These are phyloP conservation scores for Purshia tridentata DNA, from an alignment of 306 rosid genomes.

Conservation along the genomic window DNA sequence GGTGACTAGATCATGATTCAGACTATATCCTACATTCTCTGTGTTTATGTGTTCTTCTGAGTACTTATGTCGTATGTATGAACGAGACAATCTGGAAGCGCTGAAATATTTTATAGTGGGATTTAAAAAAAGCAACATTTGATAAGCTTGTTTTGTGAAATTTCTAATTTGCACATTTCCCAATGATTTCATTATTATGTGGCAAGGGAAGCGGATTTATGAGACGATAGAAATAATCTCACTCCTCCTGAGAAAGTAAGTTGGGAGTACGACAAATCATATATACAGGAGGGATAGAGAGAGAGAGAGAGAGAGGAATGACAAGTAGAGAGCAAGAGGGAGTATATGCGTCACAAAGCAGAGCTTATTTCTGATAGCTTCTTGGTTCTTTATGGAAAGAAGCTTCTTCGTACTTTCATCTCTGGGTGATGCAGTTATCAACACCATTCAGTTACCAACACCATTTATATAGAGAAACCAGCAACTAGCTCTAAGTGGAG, in stretches of 20 bases:
- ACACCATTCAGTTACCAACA: neutral
- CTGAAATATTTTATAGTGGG: too few species aligned
- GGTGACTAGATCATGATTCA: too few species aligned
- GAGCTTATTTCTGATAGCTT: neutral
- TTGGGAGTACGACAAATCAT: too few species aligned
- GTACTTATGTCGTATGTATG: too few species aligned
- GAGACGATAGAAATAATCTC: too few species aligned
- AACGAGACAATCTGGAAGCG: too few species aligned
- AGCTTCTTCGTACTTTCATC: slow-evolving; percentile 9
- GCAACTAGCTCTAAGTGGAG: neutral
- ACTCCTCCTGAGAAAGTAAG: too few species aligned
- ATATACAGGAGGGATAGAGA: too few species aligned
- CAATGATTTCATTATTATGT: neutral
- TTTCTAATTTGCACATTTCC: neutral
- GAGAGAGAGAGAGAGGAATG: neutral
- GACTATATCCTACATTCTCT: too few species aligned
- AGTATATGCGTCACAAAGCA: too few species aligned
- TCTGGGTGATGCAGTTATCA: neutral
- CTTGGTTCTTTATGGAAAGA: neutral
- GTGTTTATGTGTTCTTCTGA: too few species aligned
- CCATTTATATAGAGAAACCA: neutral
- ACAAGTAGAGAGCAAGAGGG: neutral
- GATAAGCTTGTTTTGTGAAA: too few species aligned
- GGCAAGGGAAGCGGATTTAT: neutral
- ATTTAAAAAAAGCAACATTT: neutral